These are phyloP conservation scores for Linnemannia hyalina DNA, from an alignment of 192 early-diverging fungal genomes.

Conservation along the genomic window DNA sequence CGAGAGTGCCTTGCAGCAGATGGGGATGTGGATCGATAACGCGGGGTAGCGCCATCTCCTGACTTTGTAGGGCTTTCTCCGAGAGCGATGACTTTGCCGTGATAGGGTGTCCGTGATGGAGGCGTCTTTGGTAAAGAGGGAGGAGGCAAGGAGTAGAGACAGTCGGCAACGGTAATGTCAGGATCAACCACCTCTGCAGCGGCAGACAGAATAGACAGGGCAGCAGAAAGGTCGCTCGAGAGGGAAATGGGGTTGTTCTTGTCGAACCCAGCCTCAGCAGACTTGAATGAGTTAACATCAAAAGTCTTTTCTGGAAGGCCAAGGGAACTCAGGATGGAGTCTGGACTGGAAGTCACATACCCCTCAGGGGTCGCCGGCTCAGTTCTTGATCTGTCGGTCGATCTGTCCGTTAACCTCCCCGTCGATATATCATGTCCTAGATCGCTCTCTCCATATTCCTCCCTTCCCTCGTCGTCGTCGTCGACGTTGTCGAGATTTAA, in stretches of 20 bases:
- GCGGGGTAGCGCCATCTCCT: background rate
- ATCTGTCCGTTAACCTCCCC: background rate
- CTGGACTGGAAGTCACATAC: conserved; percentile 31
- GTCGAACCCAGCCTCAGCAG: background rate
- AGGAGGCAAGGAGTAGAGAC: background rate
- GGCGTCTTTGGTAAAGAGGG: background rate
- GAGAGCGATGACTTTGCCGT: background rate
- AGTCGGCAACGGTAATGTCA: background rate
- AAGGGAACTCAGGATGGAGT: conserved; percentile 8
- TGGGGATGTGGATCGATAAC: background rate
- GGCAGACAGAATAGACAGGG: background rate
- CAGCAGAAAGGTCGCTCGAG: background rate
- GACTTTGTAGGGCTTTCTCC: conserved; percentile 5
- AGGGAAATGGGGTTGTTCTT: background rate
- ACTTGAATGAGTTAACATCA: background rate
- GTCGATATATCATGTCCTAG: background rate
- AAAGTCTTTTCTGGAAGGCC: background rate
- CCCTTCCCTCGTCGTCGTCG: background rate
- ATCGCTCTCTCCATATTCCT: background rate
- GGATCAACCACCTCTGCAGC: background rate
- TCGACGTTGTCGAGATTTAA: background rate
- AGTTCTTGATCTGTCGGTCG: background rate
- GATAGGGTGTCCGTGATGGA: background rate
- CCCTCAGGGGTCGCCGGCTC: background rate
- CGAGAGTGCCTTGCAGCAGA: background rate